Base-by-base conservation (phyloP, 225 moss, liverwort and hornwort species). In the Marchantia paleacea region DNA sequence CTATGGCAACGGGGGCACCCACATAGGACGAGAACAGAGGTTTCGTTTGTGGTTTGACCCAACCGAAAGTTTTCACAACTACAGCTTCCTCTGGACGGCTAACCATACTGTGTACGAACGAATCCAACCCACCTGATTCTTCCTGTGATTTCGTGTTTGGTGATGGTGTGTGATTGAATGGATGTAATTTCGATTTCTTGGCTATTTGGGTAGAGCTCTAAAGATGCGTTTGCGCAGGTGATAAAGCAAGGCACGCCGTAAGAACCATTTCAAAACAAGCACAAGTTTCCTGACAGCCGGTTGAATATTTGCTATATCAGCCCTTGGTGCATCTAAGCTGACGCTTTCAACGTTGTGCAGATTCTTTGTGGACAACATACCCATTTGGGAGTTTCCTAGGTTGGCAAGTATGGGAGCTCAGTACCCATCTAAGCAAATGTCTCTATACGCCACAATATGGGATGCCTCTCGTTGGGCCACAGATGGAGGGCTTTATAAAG, bases 31-130 rank as follows among this genome's bases (percentile, higher is more conserved):
- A 52, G 96, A 97, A 86, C 91, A 94, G 82, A 90, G 96, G 48
- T 89, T 92, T 82, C 91, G 90, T 77, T 87, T 97, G 74, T 97
- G 96, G 96, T 97, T 97, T 75, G 93, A 97, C 73, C 96, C 96
- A 13, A 91, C 96, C 9, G 68, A 81, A 67, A 89, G 84, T 75
- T 94, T 89, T 66, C 96, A 97, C 81, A 87, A 94, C 60, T 97
- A 97, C 77, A 94, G 94, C 88, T 85, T 97, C 48, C 85, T 97
- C 52, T 97, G 96, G 96, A 97, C 90, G 78, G 83, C 90, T 72
- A 87, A 94, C 75, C 96, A 97, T 75, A 91, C 91, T 71, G 96
- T 97, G 96, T 97, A 84, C 91, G 96, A 89, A 73, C 77, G 31
- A 75, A 29, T 25, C 1, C 51, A 1, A n/a, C 29, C 50, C 52